Evolutionary conservation across 164 flowering plant species (phyloP).

Genomic region (Nymphaea thermarum): DNA sequence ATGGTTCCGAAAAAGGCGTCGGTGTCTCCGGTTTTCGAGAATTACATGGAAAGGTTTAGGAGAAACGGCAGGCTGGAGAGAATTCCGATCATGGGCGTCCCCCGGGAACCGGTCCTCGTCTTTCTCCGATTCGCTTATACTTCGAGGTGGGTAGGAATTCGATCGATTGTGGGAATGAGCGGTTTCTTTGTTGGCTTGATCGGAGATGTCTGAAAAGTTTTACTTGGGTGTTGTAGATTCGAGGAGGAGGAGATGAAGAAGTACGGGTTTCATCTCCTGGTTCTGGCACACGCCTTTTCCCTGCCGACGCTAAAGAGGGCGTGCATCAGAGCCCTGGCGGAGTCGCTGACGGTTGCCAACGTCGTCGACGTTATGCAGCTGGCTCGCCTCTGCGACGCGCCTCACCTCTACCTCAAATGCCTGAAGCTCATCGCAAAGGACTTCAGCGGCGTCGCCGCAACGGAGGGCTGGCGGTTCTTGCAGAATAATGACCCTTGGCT

Average conservation of each 20-base stretch:
- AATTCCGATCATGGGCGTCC: slow-evolving; percentile 70
- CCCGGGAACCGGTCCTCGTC: slow-evolving; percentile 50
- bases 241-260: slow-evolving; percentile 56
- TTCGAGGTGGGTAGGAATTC: slow-evolving; percentile 23
- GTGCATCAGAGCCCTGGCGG: slow-evolving; percentile 40
- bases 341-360: slow-evolving; percentile 42
- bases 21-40: slow-evolving; percentile 64
- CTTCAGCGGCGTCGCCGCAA: slow-evolving; percentile 56
- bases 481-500: slow-evolving; percentile 72
- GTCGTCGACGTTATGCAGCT: slow-evolving; percentile 82
- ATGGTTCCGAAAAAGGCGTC: slow-evolving; percentile 29
- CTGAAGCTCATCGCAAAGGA: slow-evolving; percentile 46
- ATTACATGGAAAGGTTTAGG: slow-evolving; percentile 37
- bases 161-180: no score
- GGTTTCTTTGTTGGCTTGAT: no score
- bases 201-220: background rate
- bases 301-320: slow-evolving; percentile 59
- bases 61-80: slow-evolving; percentile 30
- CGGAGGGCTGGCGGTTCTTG: slow-evolving; percentile 85
- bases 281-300: slow-evolving; percentile 64
- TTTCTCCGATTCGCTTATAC: slow-evolving; percentile 62
- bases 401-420: slow-evolving; percentile 65
- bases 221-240: slow-evolving; percentile 29
- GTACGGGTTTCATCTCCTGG: slow-evolving; percentile 73
- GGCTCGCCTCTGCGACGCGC: slow-evolving; percentile 72